phyloP scores from a whole-genome alignment of 1,284 basidiomycete species.

The Thecaphora thlaspeos region DNA sequence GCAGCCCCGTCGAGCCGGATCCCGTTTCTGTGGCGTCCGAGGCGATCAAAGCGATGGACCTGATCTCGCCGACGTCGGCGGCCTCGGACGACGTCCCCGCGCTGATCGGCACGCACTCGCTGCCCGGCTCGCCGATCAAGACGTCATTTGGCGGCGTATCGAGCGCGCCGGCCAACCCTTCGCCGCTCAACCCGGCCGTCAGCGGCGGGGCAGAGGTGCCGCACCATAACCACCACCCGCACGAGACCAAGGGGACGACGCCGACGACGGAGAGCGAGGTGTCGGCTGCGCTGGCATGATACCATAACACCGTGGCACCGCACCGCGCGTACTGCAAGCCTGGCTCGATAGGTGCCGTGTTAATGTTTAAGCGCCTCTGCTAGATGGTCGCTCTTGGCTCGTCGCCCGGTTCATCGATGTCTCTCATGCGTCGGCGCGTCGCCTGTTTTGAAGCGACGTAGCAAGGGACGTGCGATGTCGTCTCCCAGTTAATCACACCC shows the following conservation, averaged over 20 bases:
- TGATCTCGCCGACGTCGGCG: conserved; percentile 4
- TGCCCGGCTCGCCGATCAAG: conserved; percentile 12
- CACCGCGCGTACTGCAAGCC: too few species aligned
- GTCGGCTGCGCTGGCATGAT: conserved; percentile 17
- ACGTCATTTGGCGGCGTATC: conserved; percentile 7
- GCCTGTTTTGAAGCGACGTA: too few species aligned
- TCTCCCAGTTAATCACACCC: too few species aligned
- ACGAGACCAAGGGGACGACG: background rate
- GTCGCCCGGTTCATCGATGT: too few species aligned
- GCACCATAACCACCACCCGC: too few species aligned
- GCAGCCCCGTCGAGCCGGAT: too few species aligned
- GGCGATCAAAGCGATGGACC: conserved; percentile 7
- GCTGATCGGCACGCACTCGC: conserved; percentile 20
- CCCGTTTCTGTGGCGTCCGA: background rate
- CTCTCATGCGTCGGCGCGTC: too few species aligned
- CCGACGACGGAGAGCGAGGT: conserved; percentile 6
- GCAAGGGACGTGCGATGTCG: too few species aligned
- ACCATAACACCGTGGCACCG: too few species aligned
- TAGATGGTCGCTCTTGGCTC: too few species aligned
- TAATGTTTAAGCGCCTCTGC: too few species aligned
- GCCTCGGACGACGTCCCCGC: conserved; percentile 3
- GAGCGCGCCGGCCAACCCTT: background rate
- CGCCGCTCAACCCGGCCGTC: background rate
- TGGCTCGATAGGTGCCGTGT: too few species aligned
- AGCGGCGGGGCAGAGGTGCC: background rate